These are phyloP conservation scores for Toxicodendron radicans DNA, from an alignment of 345 rosid species.

Conservation along the genomic window DNA sequence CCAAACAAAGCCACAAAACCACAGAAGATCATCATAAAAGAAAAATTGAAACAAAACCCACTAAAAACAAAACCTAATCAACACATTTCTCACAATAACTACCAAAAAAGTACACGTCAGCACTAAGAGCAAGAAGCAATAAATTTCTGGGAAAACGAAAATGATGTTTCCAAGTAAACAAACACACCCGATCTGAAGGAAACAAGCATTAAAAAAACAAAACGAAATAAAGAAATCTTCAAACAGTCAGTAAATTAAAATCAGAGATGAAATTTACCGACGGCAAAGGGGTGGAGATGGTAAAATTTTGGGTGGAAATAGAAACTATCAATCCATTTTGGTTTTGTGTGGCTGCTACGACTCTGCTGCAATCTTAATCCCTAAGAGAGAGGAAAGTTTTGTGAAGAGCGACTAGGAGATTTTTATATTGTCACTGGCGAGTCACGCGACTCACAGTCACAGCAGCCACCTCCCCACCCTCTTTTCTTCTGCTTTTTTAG, in stretches of 20 bases:
- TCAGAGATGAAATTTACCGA: slow-evolving; percentile 17
- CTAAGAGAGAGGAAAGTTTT: slow-evolving; percentile 36
- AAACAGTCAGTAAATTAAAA: background rate
- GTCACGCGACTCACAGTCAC: background rate
- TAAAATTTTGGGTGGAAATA: background rate
- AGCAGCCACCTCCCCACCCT: too few relatives aligned
- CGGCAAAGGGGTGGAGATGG: background rate
- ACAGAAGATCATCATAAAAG: slow-evolving; percentile 8
- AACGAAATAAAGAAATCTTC: background rate
- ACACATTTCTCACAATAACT: background rate
- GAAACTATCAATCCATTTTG: slow-evolving; percentile 43
- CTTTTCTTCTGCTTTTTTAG: too few relatives aligned
- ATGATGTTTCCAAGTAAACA: slow-evolving; percentile 7
- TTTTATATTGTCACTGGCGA: slow-evolving; percentile 19
- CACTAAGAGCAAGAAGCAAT: background rate
- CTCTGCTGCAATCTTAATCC: slow-evolving; percentile 36
- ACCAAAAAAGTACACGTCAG: background rate
- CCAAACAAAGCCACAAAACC: background rate
- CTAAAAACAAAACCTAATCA: slow-evolving; percentile 3
- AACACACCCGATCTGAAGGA: slow-evolving; percentile 38
- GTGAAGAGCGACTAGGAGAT: slow-evolving; percentile 31
- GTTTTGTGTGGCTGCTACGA: slow-evolving; percentile 30
- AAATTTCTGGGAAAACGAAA: slow-evolving; percentile 3
- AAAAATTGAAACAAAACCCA: background rate
- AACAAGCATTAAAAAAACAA: background rate